Evolutionary conservation across 164 flowering plant genomes (phyloP), one percentile per base, ranked within the genome.

Genomic region (Nymphaea colorata): DNA sequence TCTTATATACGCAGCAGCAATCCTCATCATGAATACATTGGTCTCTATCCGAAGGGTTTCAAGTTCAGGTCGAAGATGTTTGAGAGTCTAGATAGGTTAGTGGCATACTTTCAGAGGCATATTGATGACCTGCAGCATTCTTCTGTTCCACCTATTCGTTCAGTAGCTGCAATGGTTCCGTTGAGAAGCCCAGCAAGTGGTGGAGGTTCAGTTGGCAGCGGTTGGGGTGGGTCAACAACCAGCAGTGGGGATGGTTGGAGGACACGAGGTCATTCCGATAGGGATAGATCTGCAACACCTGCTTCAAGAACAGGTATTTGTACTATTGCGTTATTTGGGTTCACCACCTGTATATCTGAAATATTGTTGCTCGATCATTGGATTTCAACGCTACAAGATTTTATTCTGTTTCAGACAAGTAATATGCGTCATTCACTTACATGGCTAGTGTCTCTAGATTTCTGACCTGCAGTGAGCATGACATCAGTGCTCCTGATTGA

Each of bases 121-220:
- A 90, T 95, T 59, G 85, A 95, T 79, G 96, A 91, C 73, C 82
- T 89, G 2, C 82, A 70, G 61, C 82, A 71, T 68, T 95, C 83
- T 1, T 78, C 87, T 14, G 81, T 76, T 2, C 95, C 77, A 65
- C 85, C 96, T n/a, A 78, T 88, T 25, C 81, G 90, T 61, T 87
- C 96, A 44, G 90, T 87, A 71, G 98, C 98, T 76, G 96, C 99
- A 3, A 86, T 83, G 91, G 97, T 94, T 6, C 99, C 99, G 42
- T 83, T 91, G 90, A 82, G 84, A 66, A 90, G 98, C 77, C 92
- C 93, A 70, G 95, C 91, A 62, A 67, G 73, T 68, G 93, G 93
- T 18, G 84, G 81, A 4, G 72, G 70, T 62, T 71, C 80, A 61
- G 71, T 44, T 2, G 81, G 76, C 18, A 59, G 82, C 75, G 86